Conservation (phyloP, 2,329 filamentous ascomycete genomes). For the Biscogniauxia sp. region DNA sequence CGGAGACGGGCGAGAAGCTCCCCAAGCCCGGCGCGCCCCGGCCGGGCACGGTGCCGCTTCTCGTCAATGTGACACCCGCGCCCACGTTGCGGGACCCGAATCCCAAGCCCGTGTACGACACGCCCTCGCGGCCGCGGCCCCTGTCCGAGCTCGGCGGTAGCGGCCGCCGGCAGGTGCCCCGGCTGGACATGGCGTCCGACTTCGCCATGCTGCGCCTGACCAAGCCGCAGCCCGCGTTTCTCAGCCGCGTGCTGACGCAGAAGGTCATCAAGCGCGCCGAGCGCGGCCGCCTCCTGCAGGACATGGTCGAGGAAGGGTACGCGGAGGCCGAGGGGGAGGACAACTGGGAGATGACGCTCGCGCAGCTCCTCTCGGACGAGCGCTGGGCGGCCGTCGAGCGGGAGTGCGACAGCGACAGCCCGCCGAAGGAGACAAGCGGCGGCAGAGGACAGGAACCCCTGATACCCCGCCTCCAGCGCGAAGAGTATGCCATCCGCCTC, state of each 20-base stretch:
- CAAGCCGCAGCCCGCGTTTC: slow-evolving; percentile 61
- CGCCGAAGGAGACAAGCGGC: background rate
- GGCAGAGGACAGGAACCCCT: background rate
- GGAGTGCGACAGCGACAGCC: background rate
- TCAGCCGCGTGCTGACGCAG: slow-evolving; percentile 57
- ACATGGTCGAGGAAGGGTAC: slow-evolving; percentile 33
- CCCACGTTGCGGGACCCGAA: slow-evolving; percentile 36
- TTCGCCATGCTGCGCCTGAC: slow-evolving; percentile 64
- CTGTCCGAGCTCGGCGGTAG: slow-evolving; percentile 46
- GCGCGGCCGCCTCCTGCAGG: slow-evolving; percentile 35
- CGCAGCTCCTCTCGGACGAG: slow-evolving; percentile 1
- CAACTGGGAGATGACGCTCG: slow-evolving; percentile 35
- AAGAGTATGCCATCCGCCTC: background rate
- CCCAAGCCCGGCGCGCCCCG: slow-evolving; percentile 17
- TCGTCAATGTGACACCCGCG: slow-evolving; percentile 28
- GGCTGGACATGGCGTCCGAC: slow-evolving; percentile 52
- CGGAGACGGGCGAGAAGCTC: slow-evolving; percentile 2
- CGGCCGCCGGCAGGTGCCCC: slow-evolving; percentile 54
- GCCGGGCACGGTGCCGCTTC: slow-evolving; percentile 27
- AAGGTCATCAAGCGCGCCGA: slow-evolving; percentile 45
- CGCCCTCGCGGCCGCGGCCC: slow-evolving; percentile 47
- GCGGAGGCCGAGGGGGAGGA: slow-evolving; percentile 35
- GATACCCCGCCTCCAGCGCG: background rate
- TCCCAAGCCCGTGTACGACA: slow-evolving; percentile 43
- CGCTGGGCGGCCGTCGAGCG: background rate